A percentile compares a stretch with the other conserved stretches of the same genome.
Evolutionary conservation across 2,329 filamentous ascomycete species (phyloP).

Genomic region (Cryphonectria nitschkei): DNA sequence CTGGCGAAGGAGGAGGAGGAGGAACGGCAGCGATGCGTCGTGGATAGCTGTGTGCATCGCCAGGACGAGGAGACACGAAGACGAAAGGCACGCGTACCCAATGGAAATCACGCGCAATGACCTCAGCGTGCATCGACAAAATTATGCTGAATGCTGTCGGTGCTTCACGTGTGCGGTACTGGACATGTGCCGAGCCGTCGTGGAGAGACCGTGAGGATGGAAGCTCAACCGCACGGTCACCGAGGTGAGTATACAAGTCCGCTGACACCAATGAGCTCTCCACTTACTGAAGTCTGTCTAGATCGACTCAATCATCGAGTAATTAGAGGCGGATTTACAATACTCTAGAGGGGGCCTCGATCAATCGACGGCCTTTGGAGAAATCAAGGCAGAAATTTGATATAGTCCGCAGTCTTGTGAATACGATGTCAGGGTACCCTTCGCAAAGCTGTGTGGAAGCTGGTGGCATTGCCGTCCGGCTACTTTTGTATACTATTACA

Average conservation of each 20-base stretch:
- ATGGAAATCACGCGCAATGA: slow-evolving; percentile 28
- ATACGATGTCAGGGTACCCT: background rate
- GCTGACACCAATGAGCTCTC: background rate
- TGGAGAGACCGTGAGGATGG: background rate
- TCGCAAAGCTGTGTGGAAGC: slow-evolving; percentile 11
- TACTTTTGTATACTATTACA: slow-evolving; percentile 39
- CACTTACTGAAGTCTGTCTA: slow-evolving; percentile 4
- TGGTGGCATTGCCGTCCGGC: slow-evolving; percentile 29
- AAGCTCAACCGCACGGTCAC: background rate
- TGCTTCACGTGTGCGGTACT: background rate
- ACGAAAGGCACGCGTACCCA: slow-evolving; percentile 21
- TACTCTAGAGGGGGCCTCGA: no score
- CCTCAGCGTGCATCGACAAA: background rate
- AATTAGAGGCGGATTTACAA: background rate
- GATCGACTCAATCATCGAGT: background rate
- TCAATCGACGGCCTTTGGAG: background rate
- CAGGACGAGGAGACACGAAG: slow-evolving; percentile 26
- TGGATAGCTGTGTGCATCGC: slow-evolving; percentile 45
- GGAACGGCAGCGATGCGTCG: slow-evolving; percentile 47
- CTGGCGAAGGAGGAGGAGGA: slow-evolving; percentile 73
- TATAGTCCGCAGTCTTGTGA: background rate
- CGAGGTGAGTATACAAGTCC: slow-evolving; percentile 5
- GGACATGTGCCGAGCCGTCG: background rate
- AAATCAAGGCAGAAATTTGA: background rate
- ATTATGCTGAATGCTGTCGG: background rate